phyloP scores from a whole-genome alignment of 129 eudicot species.

The Centrapalus pauciflorus region DNA sequence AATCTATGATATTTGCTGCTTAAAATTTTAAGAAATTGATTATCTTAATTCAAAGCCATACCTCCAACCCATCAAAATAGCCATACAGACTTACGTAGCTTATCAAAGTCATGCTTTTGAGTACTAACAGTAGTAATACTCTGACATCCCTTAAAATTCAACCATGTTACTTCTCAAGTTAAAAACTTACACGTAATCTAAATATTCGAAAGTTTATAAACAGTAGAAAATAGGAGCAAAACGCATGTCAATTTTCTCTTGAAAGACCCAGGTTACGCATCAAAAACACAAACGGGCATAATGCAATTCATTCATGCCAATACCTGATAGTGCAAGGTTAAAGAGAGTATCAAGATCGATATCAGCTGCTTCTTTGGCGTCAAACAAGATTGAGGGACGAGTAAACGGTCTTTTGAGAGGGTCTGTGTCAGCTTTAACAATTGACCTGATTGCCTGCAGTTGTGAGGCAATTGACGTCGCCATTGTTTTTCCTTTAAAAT shows the following conservation, averaged over 20 bases:
- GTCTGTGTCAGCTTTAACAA: constrained; percentile 52
- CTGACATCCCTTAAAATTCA: not conserved
- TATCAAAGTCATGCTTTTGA: not conserved
- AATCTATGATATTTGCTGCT: not conserved
- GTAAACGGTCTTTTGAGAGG: constrained; percentile 56
- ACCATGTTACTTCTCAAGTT: not conserved
- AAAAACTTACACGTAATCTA: not conserved
- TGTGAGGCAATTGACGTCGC: constrained; percentile 56
- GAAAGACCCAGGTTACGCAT: not conserved
- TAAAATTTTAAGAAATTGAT: not conserved
- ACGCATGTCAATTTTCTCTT: not conserved
- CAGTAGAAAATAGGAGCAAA: not conserved
- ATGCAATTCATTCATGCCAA: not conserved
- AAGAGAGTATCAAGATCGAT: constrained; percentile 63
- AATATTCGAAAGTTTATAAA: not conserved
- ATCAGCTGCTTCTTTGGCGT: constrained; percentile 91
- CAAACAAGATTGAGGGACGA: constrained; percentile 67
- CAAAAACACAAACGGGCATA: not conserved
- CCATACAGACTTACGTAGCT: not conserved
- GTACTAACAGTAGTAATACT: not conserved
- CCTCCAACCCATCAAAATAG: not conserved
- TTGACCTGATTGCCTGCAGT: constrained; percentile 57
- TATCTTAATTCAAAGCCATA: not conserved
- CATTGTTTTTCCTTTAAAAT: constrained; percentile 28
- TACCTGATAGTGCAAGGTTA: constrained; percentile 65